Evolutionary conservation across 2,329 filamentous ascomycete species (phyloP), one percentile per base, ranked within the genome.

Genomic region (Diaporthe sp.): DNA sequence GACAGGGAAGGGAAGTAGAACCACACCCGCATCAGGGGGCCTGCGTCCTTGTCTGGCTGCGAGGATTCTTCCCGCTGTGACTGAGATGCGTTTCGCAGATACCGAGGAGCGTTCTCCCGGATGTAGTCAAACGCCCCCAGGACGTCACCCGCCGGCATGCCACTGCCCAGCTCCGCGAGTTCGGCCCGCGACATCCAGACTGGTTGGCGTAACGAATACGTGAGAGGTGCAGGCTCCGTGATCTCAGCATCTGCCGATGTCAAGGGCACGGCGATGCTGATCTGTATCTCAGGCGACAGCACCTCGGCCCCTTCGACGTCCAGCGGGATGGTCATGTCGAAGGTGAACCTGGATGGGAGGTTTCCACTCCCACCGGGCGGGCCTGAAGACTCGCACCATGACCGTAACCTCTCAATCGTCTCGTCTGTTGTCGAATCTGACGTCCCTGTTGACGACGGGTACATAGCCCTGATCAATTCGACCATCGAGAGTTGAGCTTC

Each of bases 1-100:
- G 87, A 90, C 72, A 92, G 88, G 1, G 90, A 91, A 0, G 90
- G 90, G 77, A 92, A 91, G 81, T 92, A 92, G 79, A 92, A 92
- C 90, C 90, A 92, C 1, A 89, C 90, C 12, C 90, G 84, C 4
- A 90, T 85, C 0, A 89, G 78, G 0, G 85, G 80, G 1, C 75
- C 60, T 6, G 28, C 28, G 0, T 72, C 25, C 0, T 46, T 28
- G 1, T 34, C 9, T 15, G 39, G 39, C 28, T 46, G 37, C 12
- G 31, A 53, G 12, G 17, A 5, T 8, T 17, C 49, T 44, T 31
- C 58, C 6, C 31, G 55, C 7, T n/a, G 71, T 28, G 73, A 19
- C 3, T 57, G 67, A 1, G 15, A 42, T 5, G 55, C 25, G 28
- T 55, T 46, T 28, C 15, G 44, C 1, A 72, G 15, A 9, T 72